phyloP scores from a whole-genome alignment of 495 filamentous ascomycete species.

The Aspergillus diversus region DNA sequence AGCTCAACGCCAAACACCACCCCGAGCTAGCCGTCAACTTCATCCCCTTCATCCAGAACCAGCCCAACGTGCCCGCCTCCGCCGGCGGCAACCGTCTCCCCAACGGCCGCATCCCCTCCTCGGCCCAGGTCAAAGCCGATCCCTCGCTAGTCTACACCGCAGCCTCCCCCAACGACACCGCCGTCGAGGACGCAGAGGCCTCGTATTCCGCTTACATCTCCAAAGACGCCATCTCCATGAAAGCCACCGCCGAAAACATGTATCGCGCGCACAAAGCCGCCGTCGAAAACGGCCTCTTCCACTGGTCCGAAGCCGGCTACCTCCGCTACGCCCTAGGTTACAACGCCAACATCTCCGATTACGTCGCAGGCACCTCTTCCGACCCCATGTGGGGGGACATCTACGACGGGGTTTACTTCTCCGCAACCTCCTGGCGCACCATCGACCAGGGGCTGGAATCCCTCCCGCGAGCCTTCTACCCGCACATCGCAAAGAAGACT shows the following conservation, averaged over 20 bases:
- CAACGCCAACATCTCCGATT: slow-evolving; percentile 59
- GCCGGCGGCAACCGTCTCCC: slow-evolving; percentile 56
- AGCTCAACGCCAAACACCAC: slow-evolving; percentile 52
- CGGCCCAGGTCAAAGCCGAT: slow-evolving; percentile 38
- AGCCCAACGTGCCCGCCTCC: slow-evolving; percentile 54
- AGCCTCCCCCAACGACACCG: slow-evolving; percentile 37
- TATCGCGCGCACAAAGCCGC: slow-evolving; percentile 62
- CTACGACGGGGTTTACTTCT: slow-evolving; percentile 59
- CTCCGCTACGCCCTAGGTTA: slow-evolving; percentile 59
- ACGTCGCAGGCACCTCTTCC: slow-evolving; percentile 34
- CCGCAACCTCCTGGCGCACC: slow-evolving; percentile 61
- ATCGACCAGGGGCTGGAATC: slow-evolving; percentile 67
- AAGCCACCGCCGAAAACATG: slow-evolving; percentile 59
- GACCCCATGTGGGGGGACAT: slow-evolving; percentile 40
- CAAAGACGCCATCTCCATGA: slow-evolving; percentile 35
- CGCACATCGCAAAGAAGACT: slow-evolving; percentile 56
- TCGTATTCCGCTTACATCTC: slow-evolving; percentile 33
- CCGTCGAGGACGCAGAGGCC: slow-evolving; percentile 39
- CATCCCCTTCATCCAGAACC: slow-evolving; percentile 63
- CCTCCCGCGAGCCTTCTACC: slow-evolving; percentile 64
- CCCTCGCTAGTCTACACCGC: slow-evolving; percentile 34
- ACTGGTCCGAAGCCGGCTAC: slow-evolving; percentile 66
- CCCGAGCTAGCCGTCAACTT: slow-evolving; percentile 63
- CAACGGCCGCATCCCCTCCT: slow-evolving; percentile 48
- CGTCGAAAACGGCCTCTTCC: slow-evolving; percentile 39